Percentiles rank a stretch among this genome's conserved stretches.
phyloP scores from a whole-genome alignment of 1,284 basidiomycete species.

The Malassezia pachydermatis region DNA sequence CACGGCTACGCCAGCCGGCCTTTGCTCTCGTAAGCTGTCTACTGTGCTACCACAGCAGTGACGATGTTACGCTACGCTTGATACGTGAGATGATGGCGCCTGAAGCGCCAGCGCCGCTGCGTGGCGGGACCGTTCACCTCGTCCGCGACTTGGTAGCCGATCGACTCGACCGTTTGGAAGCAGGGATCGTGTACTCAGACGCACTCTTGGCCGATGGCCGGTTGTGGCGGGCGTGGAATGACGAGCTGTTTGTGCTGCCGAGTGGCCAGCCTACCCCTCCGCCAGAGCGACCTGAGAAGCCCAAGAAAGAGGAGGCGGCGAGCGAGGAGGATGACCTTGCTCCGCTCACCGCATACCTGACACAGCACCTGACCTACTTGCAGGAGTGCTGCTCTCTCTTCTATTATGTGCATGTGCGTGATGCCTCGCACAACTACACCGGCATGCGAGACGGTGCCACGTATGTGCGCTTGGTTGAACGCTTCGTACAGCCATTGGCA shows the following conservation, averaged over 20 bases:
- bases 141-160: slow-evolving; percentile 5
- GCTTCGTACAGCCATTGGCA: slow-evolving; percentile 5
- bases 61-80: not conserved
- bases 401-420: slow-evolving; percentile 11
- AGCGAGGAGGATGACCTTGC: not conserved
- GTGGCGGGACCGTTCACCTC: slow-evolving; percentile 8
- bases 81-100: slow-evolving; percentile 9
- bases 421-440: slow-evolving; percentile 10
- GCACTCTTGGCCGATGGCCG: slow-evolving; percentile 2
- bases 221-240: slow-evolving; percentile 9
- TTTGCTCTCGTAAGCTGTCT: slow-evolving; percentile 1
- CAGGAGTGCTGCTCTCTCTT: slow-evolving; percentile 16
- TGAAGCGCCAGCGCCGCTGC: slow-evolving; percentile 4
- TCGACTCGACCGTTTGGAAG: slow-evolving; percentile 1
- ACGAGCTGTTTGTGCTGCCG: slow-evolving; percentile 8
- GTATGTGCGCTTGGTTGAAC: slow-evolving; percentile 7
- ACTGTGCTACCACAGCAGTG: slow-evolving; percentile 5
- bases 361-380: slow-evolving; percentile 8
- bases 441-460: not conserved
- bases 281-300: not conserved
- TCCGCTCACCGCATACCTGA: slow-evolving; percentile 2
- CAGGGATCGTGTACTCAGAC: not conserved
- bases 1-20: not conserved
- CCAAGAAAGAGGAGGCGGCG: not conserved
- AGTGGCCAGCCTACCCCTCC: not conserved